Evolutionary conservation across 441 rosid genomes (phyloP).

Genomic region (Brassica hybrid): DNA sequence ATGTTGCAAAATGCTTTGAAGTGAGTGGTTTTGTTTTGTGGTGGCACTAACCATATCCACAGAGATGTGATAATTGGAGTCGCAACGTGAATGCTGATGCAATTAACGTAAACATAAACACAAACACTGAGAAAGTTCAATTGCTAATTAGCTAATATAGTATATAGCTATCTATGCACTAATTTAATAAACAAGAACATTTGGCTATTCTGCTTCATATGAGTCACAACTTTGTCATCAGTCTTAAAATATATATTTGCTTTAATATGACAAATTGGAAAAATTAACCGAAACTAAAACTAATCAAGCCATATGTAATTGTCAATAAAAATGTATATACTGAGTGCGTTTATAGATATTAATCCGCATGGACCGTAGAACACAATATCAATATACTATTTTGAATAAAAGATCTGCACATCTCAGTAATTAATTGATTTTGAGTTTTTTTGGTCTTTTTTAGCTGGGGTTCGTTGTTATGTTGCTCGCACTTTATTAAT

Average conservation of each 20-base stretch:
- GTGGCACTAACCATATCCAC: conserved; percentile 23
- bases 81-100: conserved; percentile 21
- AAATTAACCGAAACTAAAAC: neutral
- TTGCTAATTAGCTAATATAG: neutral
- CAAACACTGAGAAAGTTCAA: neutral
- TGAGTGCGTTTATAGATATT: neutral
- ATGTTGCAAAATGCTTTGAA: conserved; percentile 33
- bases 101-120: neutral
- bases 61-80: conserved; percentile 8
- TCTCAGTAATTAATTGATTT: neutral
- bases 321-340: neutral
- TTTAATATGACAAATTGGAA: neutral
- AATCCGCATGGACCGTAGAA: neutral
- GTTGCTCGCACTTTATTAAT: neutral
- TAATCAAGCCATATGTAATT: neutral
- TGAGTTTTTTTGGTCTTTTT: neutral
- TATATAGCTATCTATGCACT: neutral
- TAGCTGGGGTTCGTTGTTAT: neutral
- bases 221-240: neutral
- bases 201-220: neutral
- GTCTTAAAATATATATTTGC: neutral
- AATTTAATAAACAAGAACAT: neutral
- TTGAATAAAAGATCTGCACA: conserved; percentile 2
- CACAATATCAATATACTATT: neutral
- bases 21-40: conserved; percentile 28